phyloP scores from a whole-genome alignment of 441 rosid genomes.

The Pelargonium fulgidum region DNA sequence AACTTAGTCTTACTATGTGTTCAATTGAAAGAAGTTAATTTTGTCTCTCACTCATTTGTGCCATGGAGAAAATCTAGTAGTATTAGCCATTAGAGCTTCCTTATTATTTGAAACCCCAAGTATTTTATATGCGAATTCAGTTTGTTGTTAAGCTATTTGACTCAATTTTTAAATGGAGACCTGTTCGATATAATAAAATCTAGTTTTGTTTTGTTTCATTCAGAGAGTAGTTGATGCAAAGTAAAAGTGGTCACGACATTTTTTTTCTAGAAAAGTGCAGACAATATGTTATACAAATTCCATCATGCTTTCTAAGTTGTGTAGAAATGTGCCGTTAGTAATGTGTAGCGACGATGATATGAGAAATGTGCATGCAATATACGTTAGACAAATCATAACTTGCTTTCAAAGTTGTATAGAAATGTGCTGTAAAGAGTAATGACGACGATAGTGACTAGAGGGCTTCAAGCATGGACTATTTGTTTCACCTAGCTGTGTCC shows the following conservation, averaged over 20 bases:
- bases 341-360: background rate
- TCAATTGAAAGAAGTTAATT: too few species aligned
- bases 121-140: background rate
- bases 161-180: background rate
- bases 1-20: background rate
- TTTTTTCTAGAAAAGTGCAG: background rate
- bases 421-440: too few species aligned
- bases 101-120: background rate
- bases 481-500: too few species aligned
- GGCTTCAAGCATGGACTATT: too few species aligned
- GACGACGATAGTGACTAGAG: too few species aligned
- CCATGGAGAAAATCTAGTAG: background rate
- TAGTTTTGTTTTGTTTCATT: background rate
- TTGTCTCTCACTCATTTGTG: too few species aligned
- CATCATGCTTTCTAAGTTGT: background rate
- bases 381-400: background rate
- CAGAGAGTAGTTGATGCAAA: background rate
- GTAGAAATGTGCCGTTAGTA: too few species aligned
- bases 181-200: background rate
- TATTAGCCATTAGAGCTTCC: background rate
- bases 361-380: background rate
- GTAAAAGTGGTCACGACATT: background rate
- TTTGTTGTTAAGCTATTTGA: background rate
- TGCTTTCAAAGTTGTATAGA: background rate
- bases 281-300: background rate